phyloP scores from a whole-genome alignment of 306 rosid species.

The Comarum palustre region DNA sequence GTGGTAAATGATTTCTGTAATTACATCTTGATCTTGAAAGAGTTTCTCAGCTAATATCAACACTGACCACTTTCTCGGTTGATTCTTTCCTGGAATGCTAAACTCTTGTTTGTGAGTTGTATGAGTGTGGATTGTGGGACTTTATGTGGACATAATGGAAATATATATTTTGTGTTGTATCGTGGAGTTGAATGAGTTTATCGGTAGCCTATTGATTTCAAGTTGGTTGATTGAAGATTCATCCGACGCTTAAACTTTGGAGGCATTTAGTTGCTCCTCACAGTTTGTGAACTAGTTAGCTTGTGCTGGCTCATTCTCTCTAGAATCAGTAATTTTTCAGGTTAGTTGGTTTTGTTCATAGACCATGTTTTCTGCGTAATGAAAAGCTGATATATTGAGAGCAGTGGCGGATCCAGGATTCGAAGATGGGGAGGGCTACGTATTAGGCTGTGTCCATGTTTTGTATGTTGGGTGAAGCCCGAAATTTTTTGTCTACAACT shows the following conservation, averaged over 20 bases:
- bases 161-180: background rate
- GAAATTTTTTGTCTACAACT: no score
- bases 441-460: no score
- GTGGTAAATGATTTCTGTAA: background rate
- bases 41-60: background rate
- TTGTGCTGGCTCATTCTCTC: conserved; percentile 6
- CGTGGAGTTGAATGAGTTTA: background rate
- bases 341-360: background rate
- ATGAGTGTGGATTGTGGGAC: conserved; percentile 8
- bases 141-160: background rate
- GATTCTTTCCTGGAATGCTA: background rate
- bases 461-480: no score
- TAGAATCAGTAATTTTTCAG: background rate
- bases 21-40: conserved; percentile 4
- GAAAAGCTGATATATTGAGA: background rate
- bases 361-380: background rate
- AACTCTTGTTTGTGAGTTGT: background rate
- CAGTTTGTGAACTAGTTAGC: background rate
- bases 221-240: background rate
- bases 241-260: background rate
- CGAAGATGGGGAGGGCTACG: no score
- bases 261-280: conserved; percentile 13
- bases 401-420: no score
- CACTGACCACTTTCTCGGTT: background rate
- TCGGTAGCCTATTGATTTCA: background rate